phyloP scores from a whole-genome alignment of 805 yeast genomes.

The Nakazawaea siamensis region DNA sequence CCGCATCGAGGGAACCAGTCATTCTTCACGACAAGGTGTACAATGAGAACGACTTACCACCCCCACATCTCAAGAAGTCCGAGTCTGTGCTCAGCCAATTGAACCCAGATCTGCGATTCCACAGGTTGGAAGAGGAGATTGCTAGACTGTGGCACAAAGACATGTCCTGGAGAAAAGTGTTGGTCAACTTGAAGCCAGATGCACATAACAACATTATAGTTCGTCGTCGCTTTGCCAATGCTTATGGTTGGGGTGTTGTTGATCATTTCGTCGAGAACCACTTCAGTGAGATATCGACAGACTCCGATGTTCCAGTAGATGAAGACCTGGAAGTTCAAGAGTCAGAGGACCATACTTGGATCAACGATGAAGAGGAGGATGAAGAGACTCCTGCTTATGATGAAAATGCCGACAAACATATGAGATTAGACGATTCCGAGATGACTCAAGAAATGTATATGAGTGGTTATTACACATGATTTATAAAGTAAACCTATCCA shows the following conservation, averaged over 20 bases:
- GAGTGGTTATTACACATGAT: slow-evolving; percentile 7
- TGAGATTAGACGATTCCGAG: neutral
- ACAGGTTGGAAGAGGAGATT: slow-evolving; percentile 61
- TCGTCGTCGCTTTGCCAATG: slow-evolving; percentile 81
- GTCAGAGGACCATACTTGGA: slow-evolving; percentile 6
- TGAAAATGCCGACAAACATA: slow-evolving; percentile 1
- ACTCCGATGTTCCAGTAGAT: slow-evolving; percentile 5
- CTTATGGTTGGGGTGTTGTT: slow-evolving; percentile 93
- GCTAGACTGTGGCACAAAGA: slow-evolving; percentile 84
- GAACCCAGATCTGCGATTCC: slow-evolving; percentile 31
- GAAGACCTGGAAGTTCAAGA: slow-evolving; percentile 10
- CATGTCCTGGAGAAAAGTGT: slow-evolving; percentile 85
- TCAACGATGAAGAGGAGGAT: slow-evolving; percentile 9
- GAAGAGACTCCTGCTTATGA: slow-evolving; percentile 11
- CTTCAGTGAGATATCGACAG: slow-evolving; percentile 27
- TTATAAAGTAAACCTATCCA: neutral
- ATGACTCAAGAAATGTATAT: slow-evolving; percentile 7
- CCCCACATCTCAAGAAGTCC: slow-evolving; percentile 20
- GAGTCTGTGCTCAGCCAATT: slow-evolving; percentile 17
- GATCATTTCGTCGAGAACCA: slow-evolving; percentile 70
- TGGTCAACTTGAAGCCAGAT: slow-evolving; percentile 81
- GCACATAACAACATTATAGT: slow-evolving; percentile 93
- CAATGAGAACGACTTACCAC: slow-evolving; percentile 57
- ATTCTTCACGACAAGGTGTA: slow-evolving; percentile 82
- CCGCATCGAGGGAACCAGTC: slow-evolving; percentile 51